These are phyloP conservation scores for Thelephora ganbajun DNA, from an alignment of 768 basidiomycete genomes.

Conservation along the genomic window DNA sequence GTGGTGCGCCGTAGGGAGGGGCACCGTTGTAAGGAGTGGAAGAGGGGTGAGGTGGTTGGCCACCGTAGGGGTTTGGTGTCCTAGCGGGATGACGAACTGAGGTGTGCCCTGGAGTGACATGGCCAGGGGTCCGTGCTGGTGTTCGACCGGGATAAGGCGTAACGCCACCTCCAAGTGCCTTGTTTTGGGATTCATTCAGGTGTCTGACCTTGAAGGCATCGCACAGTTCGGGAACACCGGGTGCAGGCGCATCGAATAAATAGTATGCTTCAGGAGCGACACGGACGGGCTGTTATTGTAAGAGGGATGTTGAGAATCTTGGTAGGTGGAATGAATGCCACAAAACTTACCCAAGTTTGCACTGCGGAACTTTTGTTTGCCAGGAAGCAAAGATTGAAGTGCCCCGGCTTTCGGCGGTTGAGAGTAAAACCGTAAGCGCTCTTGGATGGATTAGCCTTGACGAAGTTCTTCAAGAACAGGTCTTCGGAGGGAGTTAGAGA, in stretches of 20 bases:
- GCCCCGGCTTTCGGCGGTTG: slow-evolving; percentile 81
- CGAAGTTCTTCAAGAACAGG: slow-evolving; percentile 74
- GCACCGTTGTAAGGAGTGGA: slow-evolving; percentile 19
- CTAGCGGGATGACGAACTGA: slow-evolving; percentile 60
- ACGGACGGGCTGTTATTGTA: slow-evolving; percentile 53
- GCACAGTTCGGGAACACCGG: slow-evolving; percentile 85
- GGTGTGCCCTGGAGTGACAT: slow-evolving; percentile 62
- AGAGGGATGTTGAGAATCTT: neutral
- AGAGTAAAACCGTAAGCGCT: slow-evolving; percentile 93
- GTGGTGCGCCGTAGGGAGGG: slow-evolving; percentile 20
- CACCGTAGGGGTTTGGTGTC: slow-evolving; percentile 71
- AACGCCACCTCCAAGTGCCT: slow-evolving; percentile 41
- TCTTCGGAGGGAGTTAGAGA: slow-evolving; percentile 30
- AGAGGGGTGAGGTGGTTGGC: slow-evolving; percentile 19
- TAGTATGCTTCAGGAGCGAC: slow-evolving; percentile 83
- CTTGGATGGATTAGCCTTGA: slow-evolving; percentile 86
- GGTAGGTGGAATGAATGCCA: slow-evolving; percentile 1
- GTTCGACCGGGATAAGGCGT: slow-evolving; percentile 79
- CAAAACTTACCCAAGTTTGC: slow-evolving; percentile 69
- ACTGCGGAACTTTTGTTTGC: slow-evolving; percentile 84
- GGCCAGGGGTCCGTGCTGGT: slow-evolving; percentile 46
- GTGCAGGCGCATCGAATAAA: slow-evolving; percentile 80
- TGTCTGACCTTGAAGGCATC: slow-evolving; percentile 94
- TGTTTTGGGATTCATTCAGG: slow-evolving; percentile 63
- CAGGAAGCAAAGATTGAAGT: slow-evolving; percentile 87